Evolutionary conservation across 2,329 filamentous ascomycete species (phyloP), one percentile per base, ranked within the genome.

Genomic region (Alternaria brassicae): DNA sequence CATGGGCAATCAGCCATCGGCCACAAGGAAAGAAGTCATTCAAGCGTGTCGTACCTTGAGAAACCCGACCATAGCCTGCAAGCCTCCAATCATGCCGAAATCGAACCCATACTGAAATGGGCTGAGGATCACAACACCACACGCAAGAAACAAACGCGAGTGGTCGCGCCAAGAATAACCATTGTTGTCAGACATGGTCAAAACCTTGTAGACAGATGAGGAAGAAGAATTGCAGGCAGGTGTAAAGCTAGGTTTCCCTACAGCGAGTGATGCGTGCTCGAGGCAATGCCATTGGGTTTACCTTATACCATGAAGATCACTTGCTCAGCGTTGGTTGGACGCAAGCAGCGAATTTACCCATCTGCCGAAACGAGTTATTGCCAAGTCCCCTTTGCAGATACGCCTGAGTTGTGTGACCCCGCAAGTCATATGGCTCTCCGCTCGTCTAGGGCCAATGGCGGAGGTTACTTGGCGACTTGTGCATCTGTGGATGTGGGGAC

Each of bases 91-190:
- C 53, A 84, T 72, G 6, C 82, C 82, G 66, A 84, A 85, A 62
- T 85, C 81, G 34, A 83, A 73, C 9, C 83, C 83, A 72, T 85
- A 85, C 62, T 85, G 83, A 60, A 85, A 85, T 0, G 82, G 82
- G 32, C 80, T 82, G 59, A 84, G 70, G 10, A 81, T 80, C 44
- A 84, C 78, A 3, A 84, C 67, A 0, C 80, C 79, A 57, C 82
- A 83, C 13, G 82, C 82, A 1, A 81, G n/a, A 55, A 83, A 81
- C 54, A 81, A 78, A 37, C 76, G 77, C 76, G 77, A 81, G 59
- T 83, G 79, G 56, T 71, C 75, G 25, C 68, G 71, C 56, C 79
- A 79, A 37, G 65, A 62, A 37, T 68, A 65, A 36, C 58, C 56
- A 34, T 66, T 58, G 42, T 47, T 58, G 0, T 67, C 63, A 36